Evolutionary conservation across 1,284 basidiomycete species (phyloP), one percentile per base, ranked within the genome.

Genomic region (Fistulinella staudtii): DNA sequence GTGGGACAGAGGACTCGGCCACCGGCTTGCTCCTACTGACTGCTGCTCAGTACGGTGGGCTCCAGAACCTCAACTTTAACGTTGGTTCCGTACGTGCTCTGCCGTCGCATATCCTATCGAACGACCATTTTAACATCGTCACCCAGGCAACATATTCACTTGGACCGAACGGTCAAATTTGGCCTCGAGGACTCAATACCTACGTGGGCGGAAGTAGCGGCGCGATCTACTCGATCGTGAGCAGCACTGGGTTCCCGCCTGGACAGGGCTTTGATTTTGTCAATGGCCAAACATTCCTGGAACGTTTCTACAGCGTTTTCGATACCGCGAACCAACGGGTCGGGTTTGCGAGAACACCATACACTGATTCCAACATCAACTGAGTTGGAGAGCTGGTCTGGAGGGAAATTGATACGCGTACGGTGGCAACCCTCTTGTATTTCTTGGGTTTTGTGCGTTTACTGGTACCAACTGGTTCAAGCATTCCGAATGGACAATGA

Each of bases 221-320:
- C 53, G 47, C 51, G 46, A 70, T 81, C 41, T 83, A 80, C 56
- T 67, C 77, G 36, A 69, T 81, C 49, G 69, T 77, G 21, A 64
- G 58, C 39, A 63, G 76, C 50, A 47, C 71, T 20, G 71, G 72
- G n/a, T 43, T 57, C 4, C 47, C 53, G 22, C 66, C 62, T 10
- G 73, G 72, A n/a, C 22, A 67, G 49, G 75, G 75, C 34, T 60
- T 76, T 17, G 74, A 76, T 58, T 76, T 78, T 51, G 66, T 77
- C 56, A 69, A 76, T 54, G 78, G 79, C 5, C 73, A 68, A 53
- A 56, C 63, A 22, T 82, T 79, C 28, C 8, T 29, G 8, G 28
- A 29, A n/a, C 28, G 28, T 13, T 29, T 29, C 14, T 29, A 29
- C 14, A 29, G 28, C 28, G 28, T 29, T 29, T 29, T 29, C 28